Evolutionary conservation across 75 land plant species (phyloP).

Genomic region (Cunninghamia lanceolata): DNA sequence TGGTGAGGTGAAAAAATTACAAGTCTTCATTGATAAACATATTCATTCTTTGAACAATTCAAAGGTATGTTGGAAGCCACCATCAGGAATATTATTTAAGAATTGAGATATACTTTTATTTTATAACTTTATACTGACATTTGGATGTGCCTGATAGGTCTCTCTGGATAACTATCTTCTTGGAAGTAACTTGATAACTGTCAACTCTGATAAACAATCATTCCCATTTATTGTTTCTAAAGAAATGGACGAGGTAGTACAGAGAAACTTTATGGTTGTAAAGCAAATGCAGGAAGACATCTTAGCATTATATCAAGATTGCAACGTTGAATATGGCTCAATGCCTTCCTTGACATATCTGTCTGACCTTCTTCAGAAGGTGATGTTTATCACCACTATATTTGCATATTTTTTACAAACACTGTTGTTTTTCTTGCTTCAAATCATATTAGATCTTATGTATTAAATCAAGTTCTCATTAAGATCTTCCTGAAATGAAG

Average conservation of each 20-base stretch:
- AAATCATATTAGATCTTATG: background rate
- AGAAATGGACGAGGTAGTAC: slow-evolving; percentile 36
- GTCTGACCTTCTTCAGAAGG: slow-evolving; percentile 13
- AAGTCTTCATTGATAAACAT: slow-evolving; percentile 28
- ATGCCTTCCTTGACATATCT: background rate
- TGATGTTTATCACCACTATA: background rate
- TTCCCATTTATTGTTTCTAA: slow-evolving; percentile 30
- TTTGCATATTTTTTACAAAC: background rate
- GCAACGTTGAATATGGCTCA: background rate
- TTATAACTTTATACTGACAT: background rate
- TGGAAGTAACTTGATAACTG: slow-evolving; percentile 13
- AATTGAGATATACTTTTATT: background rate
- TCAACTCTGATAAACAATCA: background rate
- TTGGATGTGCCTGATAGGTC: slow-evolving; percentile 28
- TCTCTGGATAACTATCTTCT: slow-evolving; percentile 45
- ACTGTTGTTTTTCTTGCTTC: background rate
- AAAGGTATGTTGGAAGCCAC: slow-evolving; percentile 34
- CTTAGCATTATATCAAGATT: background rate
- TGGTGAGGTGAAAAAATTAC: slow-evolving; percentile 17
- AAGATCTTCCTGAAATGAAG: background rate
- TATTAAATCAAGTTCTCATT: background rate
- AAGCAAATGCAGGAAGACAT: slow-evolving; percentile 30
- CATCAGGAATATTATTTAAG: background rate
- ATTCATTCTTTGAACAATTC: slow-evolving; percentile 33
- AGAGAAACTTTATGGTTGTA: slow-evolving; percentile 30